Conservation (phyloP, 2,329 filamentous ascomycete species). For the Pestalotiopsis sp. region DNA sequence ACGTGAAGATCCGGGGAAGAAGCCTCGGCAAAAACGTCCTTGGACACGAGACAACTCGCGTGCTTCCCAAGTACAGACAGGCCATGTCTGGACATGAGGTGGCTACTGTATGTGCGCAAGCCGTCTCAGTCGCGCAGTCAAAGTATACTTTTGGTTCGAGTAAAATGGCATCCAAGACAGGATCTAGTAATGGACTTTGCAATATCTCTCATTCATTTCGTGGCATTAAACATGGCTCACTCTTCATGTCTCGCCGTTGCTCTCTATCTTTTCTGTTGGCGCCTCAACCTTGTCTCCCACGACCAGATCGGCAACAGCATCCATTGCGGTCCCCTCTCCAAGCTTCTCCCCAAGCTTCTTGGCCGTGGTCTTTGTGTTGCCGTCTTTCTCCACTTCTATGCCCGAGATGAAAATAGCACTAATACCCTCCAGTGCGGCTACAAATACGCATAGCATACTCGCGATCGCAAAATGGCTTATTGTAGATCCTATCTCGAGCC, state of each 20-base stretch:
- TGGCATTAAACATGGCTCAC: neutral
- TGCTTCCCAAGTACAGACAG: no score
- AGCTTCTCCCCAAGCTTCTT: neutral
- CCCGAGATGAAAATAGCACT: conserved; percentile 83
- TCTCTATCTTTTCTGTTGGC: neutral
- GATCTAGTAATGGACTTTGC: neutral
- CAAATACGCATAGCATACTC: conserved; percentile 86
- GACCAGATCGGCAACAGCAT: conserved; percentile 13
- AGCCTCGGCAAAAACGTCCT: neutral
- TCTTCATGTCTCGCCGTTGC: neutral
- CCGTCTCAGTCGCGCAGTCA: neutral
- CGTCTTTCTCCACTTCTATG: conserved; percentile 60
- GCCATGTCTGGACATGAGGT: neutral
- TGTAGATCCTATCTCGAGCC: conserved; percentile 96
- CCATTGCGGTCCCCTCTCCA: conserved; percentile 12
- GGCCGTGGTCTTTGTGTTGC: neutral
- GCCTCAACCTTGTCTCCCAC: conserved; percentile 11
- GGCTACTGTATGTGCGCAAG: neutral
- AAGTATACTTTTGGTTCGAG: neutral
- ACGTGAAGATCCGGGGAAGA: conserved; percentile 5
- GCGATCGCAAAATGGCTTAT: conserved; percentile 96
- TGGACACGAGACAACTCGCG: neutral
- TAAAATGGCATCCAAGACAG: neutral
- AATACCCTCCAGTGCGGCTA: conserved; percentile 81
- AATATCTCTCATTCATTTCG: neutral